Base-by-base conservation (phyloP, 257 asterid genomes). In the Agastache rugosa region DNA sequence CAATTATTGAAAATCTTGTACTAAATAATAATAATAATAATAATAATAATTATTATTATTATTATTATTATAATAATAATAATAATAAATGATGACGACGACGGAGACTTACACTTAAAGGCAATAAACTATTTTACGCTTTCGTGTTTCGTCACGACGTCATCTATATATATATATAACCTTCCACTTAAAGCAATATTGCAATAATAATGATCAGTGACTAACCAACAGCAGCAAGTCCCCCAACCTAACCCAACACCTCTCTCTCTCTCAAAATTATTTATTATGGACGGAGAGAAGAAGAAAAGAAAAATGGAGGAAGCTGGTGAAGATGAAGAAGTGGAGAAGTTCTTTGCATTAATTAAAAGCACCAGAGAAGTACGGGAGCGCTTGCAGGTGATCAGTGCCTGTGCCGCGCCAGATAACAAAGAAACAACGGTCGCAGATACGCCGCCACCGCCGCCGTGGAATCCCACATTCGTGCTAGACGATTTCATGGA, bases 301-400 rank as follows among this genome's bases (percentile, higher is more conserved):
- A 82, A 51, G 54, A 82, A 82, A 51, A 59, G 75, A 14, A 82
- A 82, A 41, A 67, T 75, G 42, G 58, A 22, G 23, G 48, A 51
- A 8, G 34, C 3, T 5, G 77, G 71, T 8, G 53, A 64, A 22
- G 74, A 69, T 15, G 55, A 75, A 23, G 37, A 61, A 3, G 82
- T 76, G 44, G 80, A 82, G 42, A 20, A 63, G n/a, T 76, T 82
- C 75, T 82, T 82, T 16, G 82, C 83, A 29, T 35, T 79, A 58
- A 35, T 79, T 20, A 82, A 73, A 20, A 82, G 69, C 82, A 82
- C 65, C 12, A 54, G 82, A 48, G 70, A 82, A 34, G 58, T 76
- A 51, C 75, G 73, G 8, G 73, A 79, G 6, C 78, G 62, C 1
- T 2, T 55, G 2, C 44, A 9, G 10, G 29, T n/a, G n/a, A n/a